phyloP scores from a whole-genome alignment of 2,329 filamentous ascomycete species.

The Pseudogymnoascus sp. region DNA sequence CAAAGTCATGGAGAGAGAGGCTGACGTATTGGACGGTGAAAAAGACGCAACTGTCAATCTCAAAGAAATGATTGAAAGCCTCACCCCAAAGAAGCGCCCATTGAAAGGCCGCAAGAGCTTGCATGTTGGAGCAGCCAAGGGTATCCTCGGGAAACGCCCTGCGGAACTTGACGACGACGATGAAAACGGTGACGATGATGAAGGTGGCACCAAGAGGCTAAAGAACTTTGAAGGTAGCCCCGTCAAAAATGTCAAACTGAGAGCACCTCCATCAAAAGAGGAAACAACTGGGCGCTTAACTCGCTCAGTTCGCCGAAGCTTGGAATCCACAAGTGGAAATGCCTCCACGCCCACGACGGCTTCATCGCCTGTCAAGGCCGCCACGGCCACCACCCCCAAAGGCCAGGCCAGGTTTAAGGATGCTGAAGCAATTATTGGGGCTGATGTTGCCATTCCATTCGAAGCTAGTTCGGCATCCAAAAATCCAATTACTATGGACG shows the following conservation, averaged over 20 bases:
- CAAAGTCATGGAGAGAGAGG: conserved; percentile 47
- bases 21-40: conserved; percentile 42
- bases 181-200: conserved; percentile 52
- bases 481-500: conserved; percentile 35
- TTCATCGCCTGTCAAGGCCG: conserved; percentile 41
- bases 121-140: conserved; percentile 65
- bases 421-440: conserved; percentile 32
- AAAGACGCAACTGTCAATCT: conserved; percentile 59
- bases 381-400: conserved; percentile 46
- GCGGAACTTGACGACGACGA: conserved; percentile 58
- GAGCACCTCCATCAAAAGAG: conserved; percentile 59
- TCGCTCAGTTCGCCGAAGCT: conserved; percentile 41
- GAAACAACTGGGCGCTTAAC: conserved; percentile 56
- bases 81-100: conserved; percentile 66
- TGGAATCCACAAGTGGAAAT: conserved; percentile 34
- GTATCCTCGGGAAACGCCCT: conserved; percentile 67
- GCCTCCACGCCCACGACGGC: conserved; percentile 36
- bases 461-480: conserved; percentile 37
- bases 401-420: conserved; percentile 49
- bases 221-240: conserved; percentile 67
- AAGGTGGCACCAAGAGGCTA: conserved; percentile 58
- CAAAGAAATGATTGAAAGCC: conserved; percentile 68
- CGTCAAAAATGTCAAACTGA: conserved; percentile 65
- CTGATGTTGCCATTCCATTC: conserved; percentile 36
- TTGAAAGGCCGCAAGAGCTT: conserved; percentile 66